phyloP scores from a whole-genome alignment of 768 basidiomycete species.

The Mrakia gelida region DNA sequence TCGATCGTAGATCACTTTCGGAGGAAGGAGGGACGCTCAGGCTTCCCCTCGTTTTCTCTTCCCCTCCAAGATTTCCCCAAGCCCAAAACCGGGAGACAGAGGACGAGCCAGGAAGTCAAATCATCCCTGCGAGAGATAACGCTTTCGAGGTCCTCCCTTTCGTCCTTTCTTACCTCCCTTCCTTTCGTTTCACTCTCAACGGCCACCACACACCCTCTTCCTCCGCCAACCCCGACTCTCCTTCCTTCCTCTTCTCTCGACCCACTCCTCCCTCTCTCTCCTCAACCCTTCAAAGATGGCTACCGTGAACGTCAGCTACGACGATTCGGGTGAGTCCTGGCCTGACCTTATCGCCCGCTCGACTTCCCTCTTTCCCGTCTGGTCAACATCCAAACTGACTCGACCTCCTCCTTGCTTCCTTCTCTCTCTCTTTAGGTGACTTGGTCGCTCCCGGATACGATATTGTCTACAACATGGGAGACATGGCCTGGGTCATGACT shows the following conservation, averaged over 20 bases:
- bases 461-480: slow-evolving; percentile 30
- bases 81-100: too few relatives aligned
- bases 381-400: not conserved
- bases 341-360: not conserved
- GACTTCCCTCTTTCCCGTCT: not conserved
- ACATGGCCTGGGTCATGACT: slow-evolving; percentile 31
- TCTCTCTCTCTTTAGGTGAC: not conserved
- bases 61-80: too few relatives aligned
- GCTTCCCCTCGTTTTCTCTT: too few relatives aligned
- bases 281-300: slow-evolving; percentile 1
- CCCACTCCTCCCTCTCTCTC: not conserved
- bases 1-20: too few relatives aligned
- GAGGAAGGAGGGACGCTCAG: too few relatives aligned
- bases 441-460: slow-evolving; percentile 16
- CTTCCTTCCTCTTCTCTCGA: not conserved
- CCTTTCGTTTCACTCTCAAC: not conserved
- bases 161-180: not conserved
- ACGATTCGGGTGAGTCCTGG: not conserved
- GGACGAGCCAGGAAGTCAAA: not conserved
- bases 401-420: not conserved
- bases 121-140: not conserved
- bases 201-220: not conserved
- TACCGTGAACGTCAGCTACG: slow-evolving; percentile 13
- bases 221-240: not conserved
- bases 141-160: too few relatives aligned